Evolutionary conservation across 2,329 filamentous ascomycete species (phyloP).

Genomic region (Nothophaeocryptopus gaeumannii): DNA sequence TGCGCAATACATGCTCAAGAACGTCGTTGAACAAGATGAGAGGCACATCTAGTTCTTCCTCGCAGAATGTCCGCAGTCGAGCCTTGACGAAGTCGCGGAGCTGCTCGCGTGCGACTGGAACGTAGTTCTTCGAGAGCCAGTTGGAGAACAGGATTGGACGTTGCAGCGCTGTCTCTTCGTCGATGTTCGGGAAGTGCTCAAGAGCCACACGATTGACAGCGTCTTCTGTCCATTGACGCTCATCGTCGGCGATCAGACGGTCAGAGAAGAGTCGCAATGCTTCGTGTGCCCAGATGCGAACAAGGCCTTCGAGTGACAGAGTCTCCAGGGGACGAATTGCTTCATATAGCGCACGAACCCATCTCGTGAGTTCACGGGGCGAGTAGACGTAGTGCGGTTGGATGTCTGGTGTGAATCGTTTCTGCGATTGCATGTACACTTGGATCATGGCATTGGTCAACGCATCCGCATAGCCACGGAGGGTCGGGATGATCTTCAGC

Average conservation of each 20-base stretch:
- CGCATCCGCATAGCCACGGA: constrained; percentile 92
- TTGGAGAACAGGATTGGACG: constrained; percentile 98
- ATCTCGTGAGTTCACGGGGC: constrained; percentile 94
- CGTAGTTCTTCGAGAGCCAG: constrained; percentile 98
- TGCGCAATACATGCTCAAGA: constrained; percentile 93
- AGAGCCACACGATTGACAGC: constrained; percentile 81
- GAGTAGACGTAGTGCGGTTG: constrained; percentile 99
- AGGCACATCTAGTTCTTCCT: constrained; percentile 98
- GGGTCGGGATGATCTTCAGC: constrained; percentile 89
- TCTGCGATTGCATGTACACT: constrained; percentile 91
- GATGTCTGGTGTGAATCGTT: constrained; percentile 90
- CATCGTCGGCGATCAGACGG: constrained; percentile 88
- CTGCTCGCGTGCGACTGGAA: constrained; percentile 92
- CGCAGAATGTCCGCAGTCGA: constrained; percentile 94
- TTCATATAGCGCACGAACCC: constrained; percentile 97
- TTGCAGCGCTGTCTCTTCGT: constrained; percentile 82
- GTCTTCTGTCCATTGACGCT: constrained; percentile 92
- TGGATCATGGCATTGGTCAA: constrained; percentile 97
- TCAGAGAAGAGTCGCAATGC: constrained; percentile 95
- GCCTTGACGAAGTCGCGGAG: constrained; percentile 97
- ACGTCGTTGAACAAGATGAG: constrained; percentile 99
- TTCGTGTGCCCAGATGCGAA: constrained; percentile 98
- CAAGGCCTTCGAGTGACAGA: constrained; percentile 82
- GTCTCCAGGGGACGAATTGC: constrained; percentile 89
- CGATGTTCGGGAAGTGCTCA: constrained; percentile 92